These are phyloP conservation scores for Metschnikowia orientalis DNA, from an alignment of 805 yeast species.

Conservation along the genomic window DNA sequence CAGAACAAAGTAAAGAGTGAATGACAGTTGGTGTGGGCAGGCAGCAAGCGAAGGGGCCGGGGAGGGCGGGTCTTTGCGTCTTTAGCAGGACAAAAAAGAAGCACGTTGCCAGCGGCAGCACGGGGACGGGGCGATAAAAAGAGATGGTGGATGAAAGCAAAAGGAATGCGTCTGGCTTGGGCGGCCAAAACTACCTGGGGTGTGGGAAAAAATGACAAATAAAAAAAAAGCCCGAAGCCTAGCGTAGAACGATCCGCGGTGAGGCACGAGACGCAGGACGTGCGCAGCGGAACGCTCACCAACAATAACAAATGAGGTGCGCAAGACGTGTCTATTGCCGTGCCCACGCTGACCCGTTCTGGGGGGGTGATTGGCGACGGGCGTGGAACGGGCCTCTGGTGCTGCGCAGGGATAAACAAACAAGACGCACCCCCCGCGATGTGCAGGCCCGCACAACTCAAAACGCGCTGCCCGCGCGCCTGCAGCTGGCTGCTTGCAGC, in stretches of 20 bases:
- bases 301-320: constrained; percentile 4
- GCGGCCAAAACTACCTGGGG: constrained; percentile 1
- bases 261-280: constrained; percentile 4
- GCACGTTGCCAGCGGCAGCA: too few species aligned
- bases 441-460: constrained; percentile 3
- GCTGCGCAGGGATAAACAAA: constrained; percentile 5
- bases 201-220: constrained; percentile 3
- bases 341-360: too few species aligned
- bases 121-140: constrained; percentile 3
- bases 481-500: constrained; percentile 2
- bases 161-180: constrained; percentile 1
- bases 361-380: constrained; percentile 1
- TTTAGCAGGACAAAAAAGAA: too few species aligned
- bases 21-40: constrained; percentile 4
- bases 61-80: too few species aligned
- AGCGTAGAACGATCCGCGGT: neutral
- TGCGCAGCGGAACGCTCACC: constrained; percentile 1
- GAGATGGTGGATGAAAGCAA: constrained; percentile 1
- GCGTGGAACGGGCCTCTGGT: constrained; percentile 1
- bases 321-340: constrained; percentile 2
- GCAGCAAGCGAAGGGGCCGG: too few species aligned
- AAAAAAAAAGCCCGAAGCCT: too few species aligned
- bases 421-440: constrained; percentile 4
- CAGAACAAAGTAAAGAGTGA: constrained; percentile 5
- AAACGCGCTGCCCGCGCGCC: constrained; percentile 3